These are phyloP conservation scores for Setaria viridis DNA, from an alignment of 202 grass and related monocot species.

Conservation along the genomic window DNA sequence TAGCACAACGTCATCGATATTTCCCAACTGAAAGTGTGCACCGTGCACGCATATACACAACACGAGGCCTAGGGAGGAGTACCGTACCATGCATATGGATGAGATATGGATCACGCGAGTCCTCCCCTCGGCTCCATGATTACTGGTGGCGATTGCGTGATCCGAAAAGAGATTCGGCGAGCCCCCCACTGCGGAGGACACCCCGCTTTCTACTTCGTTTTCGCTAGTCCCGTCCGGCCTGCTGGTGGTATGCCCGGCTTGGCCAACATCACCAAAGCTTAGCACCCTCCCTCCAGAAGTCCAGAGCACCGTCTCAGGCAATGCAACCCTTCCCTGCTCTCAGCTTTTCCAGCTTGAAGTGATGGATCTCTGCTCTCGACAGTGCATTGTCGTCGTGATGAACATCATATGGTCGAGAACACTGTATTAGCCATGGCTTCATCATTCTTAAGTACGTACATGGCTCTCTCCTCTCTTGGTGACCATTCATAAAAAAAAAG, in stretches of 20 bases:
- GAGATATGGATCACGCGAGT: not conserved
- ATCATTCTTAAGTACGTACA: not conserved
- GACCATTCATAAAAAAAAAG: not conserved
- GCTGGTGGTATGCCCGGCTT: not conserved
- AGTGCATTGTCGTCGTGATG: not conserved
- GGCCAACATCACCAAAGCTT: conserved; percentile 9
- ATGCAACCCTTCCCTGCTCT: not conserved
- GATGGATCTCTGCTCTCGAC: not conserved
- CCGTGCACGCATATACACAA: not conserved
- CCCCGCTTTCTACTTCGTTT: conserved; percentile 47
- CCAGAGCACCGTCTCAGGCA: too few species aligned
- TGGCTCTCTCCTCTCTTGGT: not conserved
- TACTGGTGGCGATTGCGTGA: conserved; percentile 8
- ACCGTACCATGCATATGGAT: not conserved
- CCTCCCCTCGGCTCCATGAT: conserved; percentile 21
- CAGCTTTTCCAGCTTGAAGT: not conserved
- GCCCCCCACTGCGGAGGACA: conserved; percentile 37
- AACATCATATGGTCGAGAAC: not conserved
- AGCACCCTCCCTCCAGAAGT: not conserved
- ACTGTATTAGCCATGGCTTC: not conserved
- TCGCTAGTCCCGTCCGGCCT: conserved; percentile 29
- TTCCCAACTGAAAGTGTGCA: too few species aligned
- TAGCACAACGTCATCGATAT: too few species aligned
- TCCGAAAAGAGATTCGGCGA: conserved; percentile 44
- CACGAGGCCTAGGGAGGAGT: not conserved